A percentile compares a stretch with the other conserved stretches of the same genome.
Conservation (phyloP, 2,329 filamentous ascomycete species). For the Coniella vitis region DNA sequence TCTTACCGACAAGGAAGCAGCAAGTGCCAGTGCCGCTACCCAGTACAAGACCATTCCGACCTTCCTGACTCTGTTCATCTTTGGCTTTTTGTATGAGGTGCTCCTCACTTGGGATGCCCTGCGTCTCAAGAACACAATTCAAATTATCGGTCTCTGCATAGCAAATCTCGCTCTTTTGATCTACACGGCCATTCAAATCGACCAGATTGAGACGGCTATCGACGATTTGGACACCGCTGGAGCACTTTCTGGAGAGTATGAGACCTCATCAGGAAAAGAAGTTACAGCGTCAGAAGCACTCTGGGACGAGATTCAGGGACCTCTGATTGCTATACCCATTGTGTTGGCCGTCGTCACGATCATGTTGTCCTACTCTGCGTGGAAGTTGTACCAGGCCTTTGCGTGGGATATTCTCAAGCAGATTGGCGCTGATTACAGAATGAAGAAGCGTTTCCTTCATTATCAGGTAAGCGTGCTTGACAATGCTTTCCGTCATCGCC, state of each 20-base stretch:
- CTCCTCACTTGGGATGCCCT: slow-evolving; percentile 89
- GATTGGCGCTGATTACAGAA: slow-evolving; percentile 91
- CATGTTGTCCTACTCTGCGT: slow-evolving; percentile 69
- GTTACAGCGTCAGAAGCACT: slow-evolving; percentile 35
- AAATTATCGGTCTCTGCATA: slow-evolving; percentile 88
- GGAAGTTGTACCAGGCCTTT: slow-evolving; percentile 97
- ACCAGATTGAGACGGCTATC: slow-evolving; percentile 78
- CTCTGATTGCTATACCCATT: slow-evolving; percentile 76
- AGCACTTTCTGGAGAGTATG: slow-evolving; percentile 31
- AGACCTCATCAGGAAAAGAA: slow-evolving; percentile 18
- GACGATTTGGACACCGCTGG: slow-evolving; percentile 36
- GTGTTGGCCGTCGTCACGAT: slow-evolving; percentile 73
- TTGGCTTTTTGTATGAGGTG: slow-evolving; percentile 90
- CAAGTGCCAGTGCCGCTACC: slow-evolving; percentile 35
- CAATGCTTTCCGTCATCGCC: not conserved
- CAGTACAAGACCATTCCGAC: slow-evolving; percentile 76
- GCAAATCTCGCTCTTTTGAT: slow-evolving; percentile 89
- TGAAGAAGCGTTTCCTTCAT: slow-evolving; percentile 93
- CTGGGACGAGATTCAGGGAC: slow-evolving; percentile 65
- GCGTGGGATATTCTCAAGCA: slow-evolving; percentile 99
- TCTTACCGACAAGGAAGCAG: slow-evolving; percentile 26
- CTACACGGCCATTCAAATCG: slow-evolving; percentile 87
- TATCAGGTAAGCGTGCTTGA: slow-evolving; percentile 65
- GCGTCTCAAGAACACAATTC: slow-evolving; percentile 94
- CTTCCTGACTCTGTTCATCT: slow-evolving; percentile 93